A percentile compares a stretch with the other conserved stretches of the same genome.
Conservation (phyloP, 805 yeast species). For the Barnettozyma californica region DNA sequence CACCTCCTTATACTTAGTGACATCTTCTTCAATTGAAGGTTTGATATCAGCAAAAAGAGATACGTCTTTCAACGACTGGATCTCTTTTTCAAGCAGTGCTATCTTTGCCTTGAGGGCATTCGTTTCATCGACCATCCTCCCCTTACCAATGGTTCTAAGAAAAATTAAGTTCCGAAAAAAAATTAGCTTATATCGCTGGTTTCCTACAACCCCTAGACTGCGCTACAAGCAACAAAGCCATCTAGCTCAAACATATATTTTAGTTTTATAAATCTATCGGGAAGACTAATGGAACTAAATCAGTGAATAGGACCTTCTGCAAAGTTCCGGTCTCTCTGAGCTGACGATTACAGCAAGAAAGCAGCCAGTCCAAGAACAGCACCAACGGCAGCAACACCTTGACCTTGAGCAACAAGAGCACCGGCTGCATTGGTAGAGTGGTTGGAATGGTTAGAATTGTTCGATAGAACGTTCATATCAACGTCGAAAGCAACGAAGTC, state of each 20-base stretch:
- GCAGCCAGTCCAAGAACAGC: constrained; percentile 24
- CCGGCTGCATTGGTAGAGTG: constrained; percentile 25
- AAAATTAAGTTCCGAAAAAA: background rate
- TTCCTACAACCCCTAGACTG: background rate
- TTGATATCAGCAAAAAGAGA: constrained; percentile 24
- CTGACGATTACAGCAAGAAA: constrained; percentile 19
- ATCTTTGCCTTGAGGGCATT: constrained; percentile 13
- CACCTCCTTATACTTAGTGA: constrained; percentile 13
- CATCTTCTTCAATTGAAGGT: constrained; percentile 19
- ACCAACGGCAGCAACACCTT: constrained; percentile 21
- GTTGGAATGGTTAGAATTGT: constrained; percentile 21
- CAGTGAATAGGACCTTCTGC: background rate
- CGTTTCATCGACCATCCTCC: background rate
- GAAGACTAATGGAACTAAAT: background rate
- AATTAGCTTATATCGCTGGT: background rate
- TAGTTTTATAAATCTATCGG: too few species aligned
- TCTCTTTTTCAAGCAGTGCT: constrained; percentile 17
- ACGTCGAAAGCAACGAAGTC: constrained; percentile 5
- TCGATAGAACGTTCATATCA: constrained; percentile 10
- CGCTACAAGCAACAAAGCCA: background rate
- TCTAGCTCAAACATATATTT: background rate
- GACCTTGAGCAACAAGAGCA: constrained; percentile 14
- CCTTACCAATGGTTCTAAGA: background rate
- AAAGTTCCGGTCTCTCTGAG: too few species aligned
- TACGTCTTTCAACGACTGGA: constrained; percentile 18